These are phyloP conservation scores for Verticillium dahliae DNA, from an alignment of 2,329 filamentous ascomycete genomes.

Conservation along the genomic window DNA sequence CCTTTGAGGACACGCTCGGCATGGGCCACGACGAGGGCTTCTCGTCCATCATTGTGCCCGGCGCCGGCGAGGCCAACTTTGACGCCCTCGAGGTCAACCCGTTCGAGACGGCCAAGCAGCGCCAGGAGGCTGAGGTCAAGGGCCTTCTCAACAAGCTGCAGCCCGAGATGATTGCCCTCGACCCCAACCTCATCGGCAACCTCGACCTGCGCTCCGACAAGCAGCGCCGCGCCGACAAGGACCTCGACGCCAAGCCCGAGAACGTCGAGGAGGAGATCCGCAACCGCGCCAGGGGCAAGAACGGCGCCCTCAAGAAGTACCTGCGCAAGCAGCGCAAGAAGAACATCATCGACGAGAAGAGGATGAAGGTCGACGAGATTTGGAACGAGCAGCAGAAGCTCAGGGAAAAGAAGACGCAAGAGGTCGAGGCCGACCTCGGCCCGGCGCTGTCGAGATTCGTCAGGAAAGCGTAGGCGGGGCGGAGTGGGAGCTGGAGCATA, in stretches of 20 bases:
- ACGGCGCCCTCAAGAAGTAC: conserved; percentile 80
- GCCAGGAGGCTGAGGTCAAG: conserved; percentile 88
- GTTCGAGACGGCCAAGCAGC: conserved; percentile 87
- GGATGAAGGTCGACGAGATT: conserved; percentile 77
- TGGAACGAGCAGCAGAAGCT: conserved; percentile 65
- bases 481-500: too few relatives aligned
- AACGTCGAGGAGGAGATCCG: conserved; percentile 55
- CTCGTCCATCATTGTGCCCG: conserved; percentile 82
- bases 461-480: conserved; percentile 48
- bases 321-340: conserved; percentile 84
- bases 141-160: conserved; percentile 87
- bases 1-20: conserved; percentile 88
- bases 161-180: conserved; percentile 93
- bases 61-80: conserved; percentile 94
- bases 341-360: conserved; percentile 96
- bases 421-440: conserved; percentile 68
- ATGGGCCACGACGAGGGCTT: conserved; percentile 81
- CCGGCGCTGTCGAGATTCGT: conserved; percentile 84
- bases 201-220: conserved; percentile 76
- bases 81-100: conserved; percentile 92
- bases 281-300: conserved; percentile 83
- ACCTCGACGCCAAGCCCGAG: conserved; percentile 64
- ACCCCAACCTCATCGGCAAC: conserved; percentile 86
- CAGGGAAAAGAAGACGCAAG: conserved; percentile 53
- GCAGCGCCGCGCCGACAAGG: conserved; percentile 69